These are phyloP conservation scores for Fusarium gaditjirri DNA, from an alignment of 2,329 filamentous ascomycete genomes.

Conservation along the genomic window DNA sequence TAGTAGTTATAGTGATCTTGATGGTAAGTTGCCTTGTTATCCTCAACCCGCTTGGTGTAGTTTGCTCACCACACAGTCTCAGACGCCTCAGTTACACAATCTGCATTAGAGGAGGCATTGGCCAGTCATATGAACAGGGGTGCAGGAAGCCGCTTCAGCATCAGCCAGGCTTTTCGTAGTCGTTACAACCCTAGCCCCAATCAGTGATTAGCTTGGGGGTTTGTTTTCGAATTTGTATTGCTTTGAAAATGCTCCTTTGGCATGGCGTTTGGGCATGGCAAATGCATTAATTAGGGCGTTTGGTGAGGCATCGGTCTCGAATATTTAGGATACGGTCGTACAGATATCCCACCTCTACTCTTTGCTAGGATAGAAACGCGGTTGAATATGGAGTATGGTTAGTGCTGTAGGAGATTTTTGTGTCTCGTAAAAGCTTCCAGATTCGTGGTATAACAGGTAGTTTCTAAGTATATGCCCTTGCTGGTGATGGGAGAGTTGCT, in stretches of 20 bases:
- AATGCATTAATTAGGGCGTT: constrained; percentile 42
- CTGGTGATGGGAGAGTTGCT: not conserved
- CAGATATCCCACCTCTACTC: constrained; percentile 37
- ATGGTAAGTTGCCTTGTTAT: constrained; percentile 62
- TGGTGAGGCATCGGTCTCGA: constrained; percentile 11
- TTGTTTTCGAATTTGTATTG: constrained; percentile 1
- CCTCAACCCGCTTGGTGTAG: not conserved
- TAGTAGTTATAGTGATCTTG: constrained; percentile 87
- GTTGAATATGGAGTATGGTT: not conserved
- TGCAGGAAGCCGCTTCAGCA: constrained; percentile 67
- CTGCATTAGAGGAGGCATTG: constrained; percentile 80
- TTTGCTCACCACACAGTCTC: constrained; percentile 3
- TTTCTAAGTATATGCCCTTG: not conserved
- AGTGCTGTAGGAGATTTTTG: not conserved
- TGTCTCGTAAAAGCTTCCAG: not conserved
- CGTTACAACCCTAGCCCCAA: constrained; percentile 61
- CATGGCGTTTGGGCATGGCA: constrained; percentile 38
- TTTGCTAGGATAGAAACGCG: constrained; percentile 13
- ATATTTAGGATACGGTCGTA: constrained; percentile 15
- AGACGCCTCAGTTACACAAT: constrained; percentile 85
- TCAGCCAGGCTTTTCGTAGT: constrained; percentile 73
- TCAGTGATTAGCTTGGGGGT: constrained; percentile 30
- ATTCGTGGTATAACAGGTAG: not conserved
- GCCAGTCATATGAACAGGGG: constrained; percentile 63
- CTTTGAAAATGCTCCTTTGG: constrained; percentile 22